phyloP scores from a whole-genome alignment of 2,329 filamentous ascomycete genomes.

The Ophiocordyceps australis region DNA sequence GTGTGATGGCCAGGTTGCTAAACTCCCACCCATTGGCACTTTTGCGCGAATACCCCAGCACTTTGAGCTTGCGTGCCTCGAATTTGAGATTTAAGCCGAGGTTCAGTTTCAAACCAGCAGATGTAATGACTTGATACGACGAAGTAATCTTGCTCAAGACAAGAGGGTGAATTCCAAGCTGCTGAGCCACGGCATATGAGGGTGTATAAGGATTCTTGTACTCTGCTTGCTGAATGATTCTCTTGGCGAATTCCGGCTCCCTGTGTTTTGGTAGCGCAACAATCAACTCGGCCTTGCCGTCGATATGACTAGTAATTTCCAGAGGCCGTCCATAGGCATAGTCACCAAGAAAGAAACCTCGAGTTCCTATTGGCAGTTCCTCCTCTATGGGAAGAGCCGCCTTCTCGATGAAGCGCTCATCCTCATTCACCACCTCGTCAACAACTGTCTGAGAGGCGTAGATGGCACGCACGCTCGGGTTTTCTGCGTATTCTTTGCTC shows the following conservation, averaged over 20 bases:
- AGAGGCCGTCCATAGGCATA: slow-evolving; percentile 82
- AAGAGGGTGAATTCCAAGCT: slow-evolving; percentile 65
- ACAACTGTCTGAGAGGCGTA: slow-evolving; percentile 88
- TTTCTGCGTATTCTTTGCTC: slow-evolving; percentile 79
- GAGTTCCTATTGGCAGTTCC: slow-evolving; percentile 70
- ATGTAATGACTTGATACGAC: slow-evolving; percentile 64
- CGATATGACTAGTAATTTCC: slow-evolving; percentile 58
- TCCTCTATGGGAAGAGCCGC: slow-evolving; percentile 76
- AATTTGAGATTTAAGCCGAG: slow-evolving; percentile 94
- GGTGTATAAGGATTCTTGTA: slow-evolving; percentile 60
- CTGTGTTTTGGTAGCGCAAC: slow-evolving; percentile 54
- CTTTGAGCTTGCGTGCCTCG: slow-evolving; percentile 86
- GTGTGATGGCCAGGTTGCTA: slow-evolving; percentile 61
- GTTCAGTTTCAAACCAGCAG: slow-evolving; percentile 72
- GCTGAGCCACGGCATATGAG: slow-evolving; percentile 73
- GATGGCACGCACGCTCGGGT: slow-evolving; percentile 71
- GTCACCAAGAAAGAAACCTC: slow-evolving; percentile 86
- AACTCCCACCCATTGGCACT: slow-evolving; percentile 87
- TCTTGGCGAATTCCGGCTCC: slow-evolving; percentile 66
- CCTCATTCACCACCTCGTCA: slow-evolving; percentile 75
- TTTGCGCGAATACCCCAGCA: slow-evolving; percentile 86
- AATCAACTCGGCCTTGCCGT: slow-evolving; percentile 61
- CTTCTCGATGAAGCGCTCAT: slow-evolving; percentile 83
- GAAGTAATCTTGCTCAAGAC: slow-evolving; percentile 93
- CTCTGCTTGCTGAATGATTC: slow-evolving; percentile 55